Conservation (phyloP, 78 protist species). For the Polysphondylium violaceum region DNA sequence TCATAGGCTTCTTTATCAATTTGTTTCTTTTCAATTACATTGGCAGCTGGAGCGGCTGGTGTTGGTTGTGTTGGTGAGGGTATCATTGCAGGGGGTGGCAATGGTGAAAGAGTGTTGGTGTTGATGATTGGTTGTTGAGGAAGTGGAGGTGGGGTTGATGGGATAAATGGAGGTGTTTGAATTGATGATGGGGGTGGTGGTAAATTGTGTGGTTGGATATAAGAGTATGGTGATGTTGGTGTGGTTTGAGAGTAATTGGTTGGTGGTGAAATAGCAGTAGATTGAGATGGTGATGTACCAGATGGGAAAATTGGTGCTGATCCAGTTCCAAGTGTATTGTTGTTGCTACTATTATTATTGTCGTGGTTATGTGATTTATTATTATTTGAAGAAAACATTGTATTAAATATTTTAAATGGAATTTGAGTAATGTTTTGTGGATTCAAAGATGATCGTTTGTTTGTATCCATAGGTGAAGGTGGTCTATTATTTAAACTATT, state of each 20-base stretch:
- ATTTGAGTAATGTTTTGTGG: too few relatives aligned
- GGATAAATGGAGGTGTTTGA: neutral
- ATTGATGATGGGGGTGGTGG: neutral
- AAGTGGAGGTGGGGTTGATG: neutral
- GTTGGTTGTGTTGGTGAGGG: slow-evolving; percentile 9
- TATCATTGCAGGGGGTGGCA: neutral
- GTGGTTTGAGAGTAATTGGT: slow-evolving; percentile 1
- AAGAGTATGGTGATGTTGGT: neutral
- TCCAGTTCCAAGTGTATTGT: neutral
- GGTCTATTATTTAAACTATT: too few relatives aligned
- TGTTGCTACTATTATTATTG: neutral
- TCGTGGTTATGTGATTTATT: neutral
- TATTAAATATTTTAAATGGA: too few relatives aligned
- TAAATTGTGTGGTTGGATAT: neutral
- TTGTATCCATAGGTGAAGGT: too few relatives aligned
- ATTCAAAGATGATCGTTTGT: too few relatives aligned
- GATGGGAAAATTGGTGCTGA: neutral
- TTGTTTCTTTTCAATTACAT: neutral
- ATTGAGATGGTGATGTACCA: neutral
- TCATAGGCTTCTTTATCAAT: neutral
- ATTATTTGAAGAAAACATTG: too few relatives aligned
- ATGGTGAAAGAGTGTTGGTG: neutral
- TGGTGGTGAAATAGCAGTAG: slow-evolving; percentile 4
- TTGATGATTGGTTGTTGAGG: neutral
- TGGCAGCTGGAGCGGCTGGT: slow-evolving; percentile 20